Evolutionary conservation across 2,329 filamentous ascomycete genomes (phyloP).

Genomic region (Ampelomyces quisqualis): DNA sequence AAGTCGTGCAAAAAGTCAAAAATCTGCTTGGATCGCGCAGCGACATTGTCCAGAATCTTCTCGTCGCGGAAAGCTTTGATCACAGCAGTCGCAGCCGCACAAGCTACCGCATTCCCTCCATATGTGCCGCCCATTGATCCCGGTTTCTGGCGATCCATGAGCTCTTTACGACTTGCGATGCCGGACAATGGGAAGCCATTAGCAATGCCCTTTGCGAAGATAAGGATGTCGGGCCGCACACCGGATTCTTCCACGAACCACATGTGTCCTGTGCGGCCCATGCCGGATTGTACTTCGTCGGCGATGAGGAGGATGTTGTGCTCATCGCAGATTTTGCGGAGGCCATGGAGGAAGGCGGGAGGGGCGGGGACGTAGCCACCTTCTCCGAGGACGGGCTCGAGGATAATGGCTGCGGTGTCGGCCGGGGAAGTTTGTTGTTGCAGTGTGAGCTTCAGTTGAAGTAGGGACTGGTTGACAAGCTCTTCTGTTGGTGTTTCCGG

Average conservation of each 20-base stretch:
- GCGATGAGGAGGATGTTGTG: constrained; percentile 48
- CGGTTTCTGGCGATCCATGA: constrained; percentile 34
- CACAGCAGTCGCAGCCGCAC: constrained; percentile 28
- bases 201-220: constrained; percentile 43
- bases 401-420: constrained; percentile 33
- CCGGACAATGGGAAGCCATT: constrained; percentile 35
- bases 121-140: constrained; percentile 36
- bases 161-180: constrained; percentile 27
- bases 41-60: constrained; percentile 30
- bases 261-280: constrained; percentile 49
- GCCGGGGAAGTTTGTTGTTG: constrained; percentile 31
- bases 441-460: constrained; percentile 29
- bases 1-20: constrained; percentile 29
- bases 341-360: constrained; percentile 33
- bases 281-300: constrained; percentile 50
- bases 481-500: constrained; percentile 27
- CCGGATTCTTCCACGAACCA: constrained; percentile 48
- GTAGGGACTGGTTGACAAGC: constrained; percentile 26
- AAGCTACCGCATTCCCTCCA: constrained; percentile 33
- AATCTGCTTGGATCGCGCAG: constrained; percentile 29
- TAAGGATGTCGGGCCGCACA: constrained; percentile 47
- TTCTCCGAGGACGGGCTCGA: constrained; percentile 33
- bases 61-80: constrained; percentile 32
- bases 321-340: constrained; percentile 48
- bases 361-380: constrained; percentile 35